Evolutionary conservation across 805 yeast species (phyloP).

Genomic region (Ogataea populi-albae): DNA sequence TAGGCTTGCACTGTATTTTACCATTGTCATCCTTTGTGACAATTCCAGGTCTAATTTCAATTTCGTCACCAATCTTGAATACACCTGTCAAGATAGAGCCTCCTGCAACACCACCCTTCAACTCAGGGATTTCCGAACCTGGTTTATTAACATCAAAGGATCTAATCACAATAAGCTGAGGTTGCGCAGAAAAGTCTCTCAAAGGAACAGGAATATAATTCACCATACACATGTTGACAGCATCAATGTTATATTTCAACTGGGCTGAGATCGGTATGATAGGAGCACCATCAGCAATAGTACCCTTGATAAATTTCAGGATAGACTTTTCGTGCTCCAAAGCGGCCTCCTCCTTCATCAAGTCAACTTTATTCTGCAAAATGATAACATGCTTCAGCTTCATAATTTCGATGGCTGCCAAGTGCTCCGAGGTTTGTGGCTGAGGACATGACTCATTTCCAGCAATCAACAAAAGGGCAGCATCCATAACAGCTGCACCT

Average conservation of each 20-base stretch:
- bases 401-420: constrained; percentile 99
- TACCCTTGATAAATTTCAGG: constrained; percentile 89
- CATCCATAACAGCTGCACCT: constrained; percentile 99
- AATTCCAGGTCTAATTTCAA: constrained; percentile 98
- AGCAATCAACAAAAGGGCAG: constrained; percentile 91
- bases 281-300: constrained; percentile 99
- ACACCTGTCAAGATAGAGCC: constrained; percentile 98
- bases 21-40: constrained; percentile 89
- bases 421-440: constrained; percentile 98
- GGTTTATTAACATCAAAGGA: constrained; percentile 99
- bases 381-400: constrained; percentile 94
- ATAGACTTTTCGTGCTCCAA: constrained; percentile 93
- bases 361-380: constrained; percentile 95
- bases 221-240: constrained; percentile 94
- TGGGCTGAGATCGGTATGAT: constrained; percentile 98
- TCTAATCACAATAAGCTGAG: constrained; percentile 94
- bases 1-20: constrained; percentile 92
- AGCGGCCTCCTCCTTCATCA: constrained; percentile 97
- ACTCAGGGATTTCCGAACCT: constrained; percentile 94
- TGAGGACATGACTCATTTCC: constrained; percentile 99
- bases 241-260: constrained; percentile 96
- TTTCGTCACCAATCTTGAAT: constrained; percentile 94
- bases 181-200: constrained; percentile 91
- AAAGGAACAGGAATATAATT: constrained; percentile 94
- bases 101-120: constrained; percentile 99